phyloP scores from a whole-genome alignment of 2,329 filamentous ascomycete genomes.

The Verticillium tricorpus region DNA sequence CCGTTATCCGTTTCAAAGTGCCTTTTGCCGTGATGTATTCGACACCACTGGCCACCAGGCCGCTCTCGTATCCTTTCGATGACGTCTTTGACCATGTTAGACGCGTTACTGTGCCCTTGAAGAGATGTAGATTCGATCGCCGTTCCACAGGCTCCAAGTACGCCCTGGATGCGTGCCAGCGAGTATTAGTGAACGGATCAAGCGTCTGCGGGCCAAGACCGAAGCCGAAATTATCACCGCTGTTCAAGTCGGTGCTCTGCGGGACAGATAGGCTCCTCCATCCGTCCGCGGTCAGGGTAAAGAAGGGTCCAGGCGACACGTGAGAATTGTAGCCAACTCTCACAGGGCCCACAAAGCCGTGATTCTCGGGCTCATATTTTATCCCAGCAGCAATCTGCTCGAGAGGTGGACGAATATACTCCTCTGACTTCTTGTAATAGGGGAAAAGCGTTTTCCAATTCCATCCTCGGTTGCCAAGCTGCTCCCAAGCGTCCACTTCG shows the following conservation, averaged over 20 bases:
- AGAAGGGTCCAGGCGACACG: constrained; percentile 27
- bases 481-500: constrained; percentile 38
- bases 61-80: constrained; percentile 2
- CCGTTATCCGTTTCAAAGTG: constrained; percentile 24
- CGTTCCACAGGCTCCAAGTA: constrained; percentile 33
- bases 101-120: constrained; percentile 30
- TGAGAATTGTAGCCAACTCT: constrained; percentile 29
- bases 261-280: constrained; percentile 26
- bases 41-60: constrained; percentile 24
- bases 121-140: constrained; percentile 31
- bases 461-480: constrained; percentile 36
- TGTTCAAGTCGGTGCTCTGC: constrained; percentile 32
- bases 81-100: constrained; percentile 19
- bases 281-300: constrained; percentile 20
- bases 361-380: constrained; percentile 24
- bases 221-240: constrained; percentile 33
- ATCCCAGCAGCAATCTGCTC: constrained; percentile 29
- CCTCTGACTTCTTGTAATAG: constrained; percentile 41
- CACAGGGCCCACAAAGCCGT: constrained; percentile 30
- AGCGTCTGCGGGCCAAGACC: constrained; percentile 33
- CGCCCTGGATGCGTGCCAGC: constrained; percentile 35
- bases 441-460: constrained; percentile 38
- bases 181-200: constrained; percentile 28
- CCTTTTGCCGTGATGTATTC: constrained; percentile 33
- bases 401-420: constrained; percentile 24